Conservation (phyloP, 1,284 basidiomycete species). For the Stygiomarasmius scandens region DNA sequence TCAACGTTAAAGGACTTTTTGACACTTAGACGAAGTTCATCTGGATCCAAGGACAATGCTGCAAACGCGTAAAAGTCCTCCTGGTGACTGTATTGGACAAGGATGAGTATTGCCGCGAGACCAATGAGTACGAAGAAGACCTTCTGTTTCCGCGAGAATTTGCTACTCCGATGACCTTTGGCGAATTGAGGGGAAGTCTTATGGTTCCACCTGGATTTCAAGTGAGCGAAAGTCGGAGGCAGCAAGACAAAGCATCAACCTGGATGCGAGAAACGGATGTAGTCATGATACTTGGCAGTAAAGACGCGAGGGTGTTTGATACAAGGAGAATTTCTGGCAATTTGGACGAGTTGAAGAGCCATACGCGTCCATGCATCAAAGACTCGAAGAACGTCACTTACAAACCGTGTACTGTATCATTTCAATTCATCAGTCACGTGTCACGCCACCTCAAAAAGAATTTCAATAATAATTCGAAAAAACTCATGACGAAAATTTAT, state of each 20-base stretch:
- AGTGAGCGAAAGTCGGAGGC: neutral
- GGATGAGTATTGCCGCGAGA: neutral
- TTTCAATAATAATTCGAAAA: too few relatives aligned
- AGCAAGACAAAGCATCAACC: constrained; percentile 2
- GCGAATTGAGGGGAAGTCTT: constrained; percentile 46
- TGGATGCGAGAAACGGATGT: constrained; percentile 18
- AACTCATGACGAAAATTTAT: too few relatives aligned
- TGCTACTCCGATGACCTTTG: constrained; percentile 73
- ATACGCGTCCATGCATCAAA: constrained; percentile 21
- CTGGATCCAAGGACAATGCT: constrained; percentile 71
- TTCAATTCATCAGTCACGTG: too few relatives aligned
- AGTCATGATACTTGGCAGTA: constrained; percentile 16
- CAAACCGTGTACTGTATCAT: too few relatives aligned
- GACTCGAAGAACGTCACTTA: neutral
- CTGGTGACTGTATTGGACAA: constrained; percentile 58
- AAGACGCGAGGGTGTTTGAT: neutral
- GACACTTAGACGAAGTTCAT: constrained; percentile 69
- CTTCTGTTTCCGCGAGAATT: constrained; percentile 75
- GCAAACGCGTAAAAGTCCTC: constrained; percentile 84
- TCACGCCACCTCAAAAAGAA: too few relatives aligned
- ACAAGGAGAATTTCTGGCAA: neutral
- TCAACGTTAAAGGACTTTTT: constrained; percentile 63
- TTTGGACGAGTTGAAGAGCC: constrained; percentile 32
- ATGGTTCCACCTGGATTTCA: constrained; percentile 35
- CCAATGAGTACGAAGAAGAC: constrained; percentile 39